Evolutionary conservation across 179 eudicot genomes (phyloP).

Genomic region (Patellifolia procumbens): DNA sequence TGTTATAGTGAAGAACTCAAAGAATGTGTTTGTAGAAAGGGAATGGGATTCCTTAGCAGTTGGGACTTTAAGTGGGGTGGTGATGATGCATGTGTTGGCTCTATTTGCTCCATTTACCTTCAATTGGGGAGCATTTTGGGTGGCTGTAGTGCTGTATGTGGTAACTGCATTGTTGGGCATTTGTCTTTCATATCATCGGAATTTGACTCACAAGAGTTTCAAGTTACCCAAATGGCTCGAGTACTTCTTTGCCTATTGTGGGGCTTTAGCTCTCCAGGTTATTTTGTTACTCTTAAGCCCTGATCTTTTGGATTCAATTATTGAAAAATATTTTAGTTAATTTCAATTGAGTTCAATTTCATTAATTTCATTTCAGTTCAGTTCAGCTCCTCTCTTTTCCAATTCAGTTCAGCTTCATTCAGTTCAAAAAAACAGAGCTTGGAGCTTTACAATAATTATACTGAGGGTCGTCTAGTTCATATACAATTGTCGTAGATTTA

Average conservation of each 20-base stretch:
- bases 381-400: too few relatives aligned
- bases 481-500: too few relatives aligned
- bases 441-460: too few relatives aligned
- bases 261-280: slow-evolving; percentile 75
- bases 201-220: slow-evolving; percentile 75
- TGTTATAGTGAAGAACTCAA: slow-evolving; percentile 48
- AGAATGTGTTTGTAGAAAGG: slow-evolving; percentile 40
- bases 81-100: slow-evolving; percentile 55
- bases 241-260: slow-evolving; percentile 74
- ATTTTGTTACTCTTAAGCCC: background rate
- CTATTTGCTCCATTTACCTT: slow-evolving; percentile 63
- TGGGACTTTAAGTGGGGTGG: slow-evolving; percentile 38
- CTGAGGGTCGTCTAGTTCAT: too few relatives aligned
- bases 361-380: too few relatives aligned
- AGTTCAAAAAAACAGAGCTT: too few relatives aligned
- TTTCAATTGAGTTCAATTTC: too few relatives aligned
- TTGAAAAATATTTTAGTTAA: too few relatives aligned
- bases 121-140: slow-evolving; percentile 65
- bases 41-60: slow-evolving; percentile 52
- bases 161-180: slow-evolving; percentile 75
- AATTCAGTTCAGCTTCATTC: too few relatives aligned
- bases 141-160: slow-evolving; percentile 52
- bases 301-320: too few relatives aligned
- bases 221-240: slow-evolving; percentile 91
- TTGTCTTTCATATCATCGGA: slow-evolving; percentile 67